A percentile compares a stretch with the other conserved stretches of the same genome.
Conservation (phyloP, 1,284 basidiomycete species). For the Cerioporus squamosus region DNA sequence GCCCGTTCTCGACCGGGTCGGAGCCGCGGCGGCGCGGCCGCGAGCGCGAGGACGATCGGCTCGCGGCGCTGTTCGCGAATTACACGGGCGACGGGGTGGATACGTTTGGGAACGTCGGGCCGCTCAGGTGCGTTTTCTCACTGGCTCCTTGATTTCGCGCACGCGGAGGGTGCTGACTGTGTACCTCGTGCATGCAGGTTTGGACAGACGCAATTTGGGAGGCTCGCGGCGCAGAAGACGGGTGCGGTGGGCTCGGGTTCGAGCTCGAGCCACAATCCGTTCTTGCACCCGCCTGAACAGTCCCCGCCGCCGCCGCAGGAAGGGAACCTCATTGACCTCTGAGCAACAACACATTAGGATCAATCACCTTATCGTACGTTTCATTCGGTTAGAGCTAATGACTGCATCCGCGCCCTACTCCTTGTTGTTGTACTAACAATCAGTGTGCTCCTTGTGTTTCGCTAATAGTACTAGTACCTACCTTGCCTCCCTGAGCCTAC, state of each 20-base stretch:
- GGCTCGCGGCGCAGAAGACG: conserved; percentile 60
- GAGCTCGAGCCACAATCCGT: conserved; percentile 28
- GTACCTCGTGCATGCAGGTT: conserved; percentile 52
- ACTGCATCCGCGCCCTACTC: no score
- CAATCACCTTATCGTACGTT: no score
- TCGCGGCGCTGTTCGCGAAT: conserved; percentile 29
- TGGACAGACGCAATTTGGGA: conserved; percentile 64
- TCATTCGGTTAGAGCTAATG: no score
- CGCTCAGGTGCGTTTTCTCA: conserved; percentile 40
- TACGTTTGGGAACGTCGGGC: conserved; percentile 39
- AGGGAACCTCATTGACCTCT: conserved; percentile 12
- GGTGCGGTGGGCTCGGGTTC: conserved; percentile 33
- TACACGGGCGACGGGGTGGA: conserved; percentile 36
- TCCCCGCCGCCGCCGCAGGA: not conserved
- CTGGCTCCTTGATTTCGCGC: not conserved
- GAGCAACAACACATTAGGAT: no score
- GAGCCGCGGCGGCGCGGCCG: conserved; percentile 32
- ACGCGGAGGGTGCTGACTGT: conserved; percentile 34
- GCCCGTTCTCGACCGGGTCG: conserved; percentile 28
- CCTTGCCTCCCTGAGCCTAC: no score
- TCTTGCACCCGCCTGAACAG: conserved; percentile 7
- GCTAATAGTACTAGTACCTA: no score
- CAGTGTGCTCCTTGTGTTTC: no score
- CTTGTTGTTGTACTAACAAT: no score
- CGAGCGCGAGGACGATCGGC: conserved; percentile 63